Evolutionary conservation across 2,329 filamentous ascomycete species (phyloP).

Genomic region (Sporothrix mexicana): DNA sequence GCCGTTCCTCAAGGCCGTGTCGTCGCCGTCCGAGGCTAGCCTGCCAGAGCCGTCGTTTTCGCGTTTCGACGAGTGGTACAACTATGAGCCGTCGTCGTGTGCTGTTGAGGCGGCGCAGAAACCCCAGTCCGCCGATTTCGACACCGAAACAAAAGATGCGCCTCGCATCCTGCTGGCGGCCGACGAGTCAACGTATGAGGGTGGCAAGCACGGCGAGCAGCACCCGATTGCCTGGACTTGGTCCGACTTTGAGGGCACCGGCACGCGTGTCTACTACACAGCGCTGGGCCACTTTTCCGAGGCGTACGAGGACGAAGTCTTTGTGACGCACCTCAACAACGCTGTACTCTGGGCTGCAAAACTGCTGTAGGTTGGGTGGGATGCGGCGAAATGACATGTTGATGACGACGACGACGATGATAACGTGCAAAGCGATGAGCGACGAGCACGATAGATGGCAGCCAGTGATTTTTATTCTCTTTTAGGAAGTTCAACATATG

Average conservation of each 20-base stretch:
- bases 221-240: constrained; percentile 51
- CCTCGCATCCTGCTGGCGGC: constrained; percentile 47
- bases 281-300: constrained; percentile 51
- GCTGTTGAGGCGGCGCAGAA: constrained; percentile 24
- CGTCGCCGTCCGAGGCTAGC: constrained; percentile 29
- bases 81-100: constrained; percentile 43
- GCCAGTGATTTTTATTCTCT: neutral
- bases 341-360: constrained; percentile 43
- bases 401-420: neutral
- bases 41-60: constrained; percentile 26
- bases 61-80: constrained; percentile 54
- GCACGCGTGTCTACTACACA: constrained; percentile 50
- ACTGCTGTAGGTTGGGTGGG: constrained; percentile 35
- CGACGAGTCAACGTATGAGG: constrained; percentile 46
- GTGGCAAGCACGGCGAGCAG: constrained; percentile 46
- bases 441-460: neutral
- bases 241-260: constrained; percentile 48
- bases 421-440: neutral
- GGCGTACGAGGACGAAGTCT: constrained; percentile 47
- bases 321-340: constrained; percentile 40
- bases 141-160: constrained; percentile 38
- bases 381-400: no score
- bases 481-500: neutral
- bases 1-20: constrained; percentile 36
- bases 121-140: constrained; percentile 27